A percentile compares a stretch with the other conserved stretches of the same genome.
Evolutionary conservation across 148 eudicot genomes (phyloP).

Genomic region (Fallopia convolvulus): DNA sequence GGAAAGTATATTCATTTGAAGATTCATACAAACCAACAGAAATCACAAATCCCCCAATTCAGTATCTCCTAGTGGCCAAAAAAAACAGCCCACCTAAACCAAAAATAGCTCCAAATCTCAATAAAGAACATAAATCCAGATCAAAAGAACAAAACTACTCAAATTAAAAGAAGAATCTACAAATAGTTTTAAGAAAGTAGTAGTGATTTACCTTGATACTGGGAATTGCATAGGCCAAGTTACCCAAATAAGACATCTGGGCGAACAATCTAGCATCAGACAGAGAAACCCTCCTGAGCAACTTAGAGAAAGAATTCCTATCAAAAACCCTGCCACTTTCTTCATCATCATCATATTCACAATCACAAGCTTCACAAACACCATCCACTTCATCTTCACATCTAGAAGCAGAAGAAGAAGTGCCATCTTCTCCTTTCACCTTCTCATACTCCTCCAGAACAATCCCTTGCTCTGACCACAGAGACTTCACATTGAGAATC

Average conservation of each 20-base stretch:
- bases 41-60: background rate
- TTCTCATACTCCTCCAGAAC: conserved; percentile 12
- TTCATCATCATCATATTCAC: conserved; percentile 23
- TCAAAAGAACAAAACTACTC: background rate
- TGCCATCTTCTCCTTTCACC: conserved; percentile 8
- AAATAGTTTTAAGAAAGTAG: background rate
- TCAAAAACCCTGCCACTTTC: conserved; percentile 27
- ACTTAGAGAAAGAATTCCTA: conserved; percentile 58
- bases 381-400: conserved; percentile 25
- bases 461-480: conserved; percentile 33
- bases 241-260: conserved; percentile 80
- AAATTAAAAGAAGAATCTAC: background rate
- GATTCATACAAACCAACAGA: background rate
- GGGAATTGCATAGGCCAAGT: conserved; percentile 69
- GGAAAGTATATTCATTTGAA: background rate
- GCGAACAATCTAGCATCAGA: conserved; percentile 80
- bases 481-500: conserved; percentile 55
- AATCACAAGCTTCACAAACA: conserved; percentile 32
- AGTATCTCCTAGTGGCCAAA: background rate
- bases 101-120: background rate
- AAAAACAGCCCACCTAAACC: background rate
- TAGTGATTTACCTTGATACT: conserved; percentile 62
- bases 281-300: conserved; percentile 70
- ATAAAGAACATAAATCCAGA: background rate
- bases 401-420: conserved; percentile 13